Base-by-base conservation (phyloP, 495 filamentous ascomycete genomes). In the Evansstolkia leycettana region DNA sequence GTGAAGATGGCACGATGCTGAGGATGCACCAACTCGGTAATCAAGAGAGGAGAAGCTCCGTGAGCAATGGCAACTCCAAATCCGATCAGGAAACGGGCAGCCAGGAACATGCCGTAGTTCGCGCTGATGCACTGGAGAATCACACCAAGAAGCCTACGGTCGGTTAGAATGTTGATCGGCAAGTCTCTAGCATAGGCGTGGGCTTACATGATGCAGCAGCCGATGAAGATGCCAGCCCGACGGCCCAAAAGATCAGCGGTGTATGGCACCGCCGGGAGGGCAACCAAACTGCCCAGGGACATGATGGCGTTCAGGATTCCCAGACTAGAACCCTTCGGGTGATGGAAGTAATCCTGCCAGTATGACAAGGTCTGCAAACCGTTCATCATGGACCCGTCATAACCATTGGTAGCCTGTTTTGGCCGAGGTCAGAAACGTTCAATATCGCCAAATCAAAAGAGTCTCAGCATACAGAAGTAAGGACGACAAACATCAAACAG, bases 31-130 rank as follows among this genome's bases (percentile, higher is more conserved):
- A 82, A 51, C 56, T 82, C 77, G 19, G 75, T 75, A 26, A 80
- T 63, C 36, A 82, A 55, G 43, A 80, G 65, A 29, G 76, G 75
- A 9, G 77, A 70, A 14, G 72, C 67, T 34, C 75, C 66, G 48
- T 80, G 70, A 24, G 70, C 67, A 25, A 84, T 75, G 12, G 70
- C 71, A 18, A 84, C 78, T 12, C 82, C 81, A 41, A 84, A 83
- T 19, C 53, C 42, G 36, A 52, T 48, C 5, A 45, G 33, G 32
- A 48, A 47, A 20, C 42, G 41, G 7, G 41, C 48, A 1, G 46
- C 45, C 28, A 45, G 24, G 30, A 41, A 45, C 39, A 48, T 58
- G 28, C 56, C 58, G 26, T 74, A 55, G 46, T 68, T 65, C 23
- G 60, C 50, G 33, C 61, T 59, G 12, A 58, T 55, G 33, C 64